These are phyloP conservation scores for Ceratobasidium sp. DNA, from an alignment of 1,284 basidiomycete genomes.

Conservation along the genomic window DNA sequence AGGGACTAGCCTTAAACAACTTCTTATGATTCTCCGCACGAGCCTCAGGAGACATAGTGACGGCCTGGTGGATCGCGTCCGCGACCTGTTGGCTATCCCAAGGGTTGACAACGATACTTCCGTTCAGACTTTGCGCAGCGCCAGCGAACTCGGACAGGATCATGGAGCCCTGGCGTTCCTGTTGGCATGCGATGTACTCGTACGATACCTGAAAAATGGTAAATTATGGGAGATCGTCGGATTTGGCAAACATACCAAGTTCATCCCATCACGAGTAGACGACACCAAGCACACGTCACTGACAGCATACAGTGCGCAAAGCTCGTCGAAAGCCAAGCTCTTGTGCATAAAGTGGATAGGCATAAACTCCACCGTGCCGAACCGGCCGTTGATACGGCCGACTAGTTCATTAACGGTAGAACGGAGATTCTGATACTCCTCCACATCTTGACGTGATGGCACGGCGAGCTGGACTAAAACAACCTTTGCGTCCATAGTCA, in stretches of 20 bases:
- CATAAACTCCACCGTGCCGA: constrained; percentile 98
- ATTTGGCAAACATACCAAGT: constrained; percentile 71
- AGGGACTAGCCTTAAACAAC: constrained; percentile 76
- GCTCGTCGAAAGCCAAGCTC: constrained; percentile 90
- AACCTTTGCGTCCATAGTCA: constrained; percentile 63
- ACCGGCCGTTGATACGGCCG: constrained; percentile 96
- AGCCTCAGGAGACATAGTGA: constrained; percentile 85
- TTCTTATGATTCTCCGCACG: constrained; percentile 94
- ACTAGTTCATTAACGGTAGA: constrained; percentile 98
- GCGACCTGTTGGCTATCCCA: constrained; percentile 97
- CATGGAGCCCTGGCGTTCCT: constrained; percentile 93
- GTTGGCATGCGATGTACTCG: constrained; percentile 97
- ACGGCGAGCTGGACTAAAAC: constrained; percentile 97
- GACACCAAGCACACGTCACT: constrained; percentile 97
- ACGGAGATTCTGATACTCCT: constrained; percentile 98
- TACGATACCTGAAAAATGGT: constrained; percentile 85
- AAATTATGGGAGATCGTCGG: background rate
- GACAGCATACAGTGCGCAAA: constrained; percentile 95
- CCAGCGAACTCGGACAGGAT: constrained; percentile 98
- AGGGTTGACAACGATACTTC: constrained; percentile 93
- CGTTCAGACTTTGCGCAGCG: constrained; percentile 94
- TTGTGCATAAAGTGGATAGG: constrained; percentile 99
- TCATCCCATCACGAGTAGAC: constrained; percentile 98
- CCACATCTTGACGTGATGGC: constrained; percentile 96
- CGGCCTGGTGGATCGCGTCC: constrained; percentile 92